Percentiles rank a stretch among this genome's conserved stretches.
Conservation (phyloP, 2,329 filamentous ascomycete species). For the Fusarium bactridioides region DNA sequence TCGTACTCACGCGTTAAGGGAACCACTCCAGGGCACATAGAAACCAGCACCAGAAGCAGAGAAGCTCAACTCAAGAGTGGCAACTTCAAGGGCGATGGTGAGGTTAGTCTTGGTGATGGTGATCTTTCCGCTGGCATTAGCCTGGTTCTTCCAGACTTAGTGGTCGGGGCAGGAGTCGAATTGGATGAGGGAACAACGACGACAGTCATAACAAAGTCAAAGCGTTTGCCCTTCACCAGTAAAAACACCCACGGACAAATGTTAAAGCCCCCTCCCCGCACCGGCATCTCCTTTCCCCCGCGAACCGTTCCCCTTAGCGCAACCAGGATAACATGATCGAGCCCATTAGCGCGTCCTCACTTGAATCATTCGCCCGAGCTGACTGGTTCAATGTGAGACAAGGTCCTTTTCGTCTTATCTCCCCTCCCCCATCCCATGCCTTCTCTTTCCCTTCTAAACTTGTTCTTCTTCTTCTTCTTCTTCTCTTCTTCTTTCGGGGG, state of each 20-base stretch:
- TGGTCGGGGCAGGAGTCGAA: neutral
- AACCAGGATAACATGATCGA: neutral
- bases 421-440: neutral
- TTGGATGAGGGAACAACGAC: neutral
- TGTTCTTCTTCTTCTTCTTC: slow-evolving; percentile 1
- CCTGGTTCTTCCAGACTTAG: neutral
- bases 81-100: neutral
- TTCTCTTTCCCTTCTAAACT: slow-evolving; percentile 1
- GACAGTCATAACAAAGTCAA: neutral
- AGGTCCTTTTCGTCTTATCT: neutral
- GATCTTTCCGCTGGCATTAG: neutral
- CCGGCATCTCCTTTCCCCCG: neutral
- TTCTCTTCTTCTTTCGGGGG: neutral
- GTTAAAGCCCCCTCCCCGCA: neutral
- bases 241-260: neutral
- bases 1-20: neutral
- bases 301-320: neutral
- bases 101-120: neutral
- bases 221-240: neutral
- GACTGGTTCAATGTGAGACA: slow-evolving; percentile 10
- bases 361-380: neutral
- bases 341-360: neutral
- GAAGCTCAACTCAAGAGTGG: neutral
- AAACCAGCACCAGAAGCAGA: neutral
- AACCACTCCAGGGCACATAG: neutral